Evolutionary conservation across 768 basidiomycete species (phyloP), one percentile per base, ranked within the genome.

Genomic region (Naganishia onofrii): DNA sequence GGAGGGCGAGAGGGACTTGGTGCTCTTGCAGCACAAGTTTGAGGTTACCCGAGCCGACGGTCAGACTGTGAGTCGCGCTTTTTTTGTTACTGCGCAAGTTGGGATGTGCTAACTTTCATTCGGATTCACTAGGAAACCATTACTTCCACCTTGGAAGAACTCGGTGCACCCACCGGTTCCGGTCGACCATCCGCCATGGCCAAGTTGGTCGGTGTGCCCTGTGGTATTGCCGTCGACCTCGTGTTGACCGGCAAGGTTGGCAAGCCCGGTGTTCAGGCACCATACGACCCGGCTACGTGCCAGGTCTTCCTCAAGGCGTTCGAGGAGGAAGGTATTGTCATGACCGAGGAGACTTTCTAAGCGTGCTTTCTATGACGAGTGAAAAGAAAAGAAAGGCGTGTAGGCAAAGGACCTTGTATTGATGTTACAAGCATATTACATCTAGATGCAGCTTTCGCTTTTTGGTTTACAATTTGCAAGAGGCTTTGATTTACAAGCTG

Each of bases 1-100:
- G 72, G 82, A 84, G 56, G 92, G 91, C 72, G 93, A 98, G 82
- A 89, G 92, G 13, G 95, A 99, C 81, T 87, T 98, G 71, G 91
- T 99, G 71, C 92, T 98, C 88, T 87, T 99, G 66, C 95, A 97
- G 83, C 95, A 99, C 86, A 95, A 94, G 84, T 98, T 99, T 79
- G 83, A 92, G 75, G 88, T 98, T 44, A 88, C 93, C 79, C 90
- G 90, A 86, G 84, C 86, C 38, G 92, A 97, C 76, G 93, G 95
- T 56, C 85, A 82, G 57, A 83, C 86, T 82, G 89, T 63, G 8
- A 44, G 60, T 63, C 15, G 88, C 71, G 64, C 85, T 75, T 55
- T 42, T 0, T 5, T n/a, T 58, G 67, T 6, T 32, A 42, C 28
- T 26, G 23, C 2, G 38, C n/a, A 1, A 17, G 5, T 2, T 6